phyloP scores from a whole-genome alignment of 108 stramenopile genomes.

The Mayamaea pseudoterrestris region DNA sequence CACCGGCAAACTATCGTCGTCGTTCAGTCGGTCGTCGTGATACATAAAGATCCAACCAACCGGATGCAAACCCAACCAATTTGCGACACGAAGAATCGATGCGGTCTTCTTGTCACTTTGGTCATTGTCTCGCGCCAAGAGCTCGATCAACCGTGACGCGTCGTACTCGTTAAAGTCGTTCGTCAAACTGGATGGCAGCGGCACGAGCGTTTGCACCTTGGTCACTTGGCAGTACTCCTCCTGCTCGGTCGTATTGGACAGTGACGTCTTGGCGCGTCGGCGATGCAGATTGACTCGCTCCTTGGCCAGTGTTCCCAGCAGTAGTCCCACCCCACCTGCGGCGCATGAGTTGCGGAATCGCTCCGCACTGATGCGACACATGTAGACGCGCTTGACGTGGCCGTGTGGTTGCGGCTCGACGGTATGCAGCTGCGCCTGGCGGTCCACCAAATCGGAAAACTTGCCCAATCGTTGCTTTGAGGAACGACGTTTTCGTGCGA shows the following conservation, averaged over 20 bases:
- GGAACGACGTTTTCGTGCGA: slow-evolving; percentile 4
- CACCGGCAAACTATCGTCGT: slow-evolving; percentile 55
- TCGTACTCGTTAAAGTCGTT: not conserved
- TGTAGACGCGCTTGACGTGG: slow-evolving; percentile 53
- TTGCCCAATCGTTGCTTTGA: not conserved
- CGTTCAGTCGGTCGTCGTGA: slow-evolving; percentile 37
- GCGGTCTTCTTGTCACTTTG: not conserved
- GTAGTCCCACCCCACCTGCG: slow-evolving; percentile 34
- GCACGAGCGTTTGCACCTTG: slow-evolving; percentile 57
- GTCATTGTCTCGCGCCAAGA: slow-evolving; percentile 18
- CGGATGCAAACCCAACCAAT: slow-evolving; percentile 47
- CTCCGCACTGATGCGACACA: slow-evolving; percentile 59
- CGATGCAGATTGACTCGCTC: slow-evolving; percentile 46
- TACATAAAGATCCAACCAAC: slow-evolving; percentile 83
- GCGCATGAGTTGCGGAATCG: slow-evolving; percentile 55
- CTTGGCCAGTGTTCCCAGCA: slow-evolving; percentile 62
- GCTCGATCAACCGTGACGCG: slow-evolving; percentile 73
- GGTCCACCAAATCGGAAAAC: slow-evolving; percentile 46
- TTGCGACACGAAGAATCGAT: slow-evolving; percentile 40
- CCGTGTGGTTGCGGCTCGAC: slow-evolving; percentile 66
- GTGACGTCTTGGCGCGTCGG: slow-evolving; percentile 48
- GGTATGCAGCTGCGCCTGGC: slow-evolving; percentile 51
- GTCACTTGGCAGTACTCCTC: slow-evolving; percentile 61
- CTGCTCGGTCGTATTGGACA: slow-evolving; percentile 44
- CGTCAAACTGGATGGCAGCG: too few species aligned